Conservation (phyloP, 1,284 basidiomycete genomes). For the Sparassis latifolia region DNA sequence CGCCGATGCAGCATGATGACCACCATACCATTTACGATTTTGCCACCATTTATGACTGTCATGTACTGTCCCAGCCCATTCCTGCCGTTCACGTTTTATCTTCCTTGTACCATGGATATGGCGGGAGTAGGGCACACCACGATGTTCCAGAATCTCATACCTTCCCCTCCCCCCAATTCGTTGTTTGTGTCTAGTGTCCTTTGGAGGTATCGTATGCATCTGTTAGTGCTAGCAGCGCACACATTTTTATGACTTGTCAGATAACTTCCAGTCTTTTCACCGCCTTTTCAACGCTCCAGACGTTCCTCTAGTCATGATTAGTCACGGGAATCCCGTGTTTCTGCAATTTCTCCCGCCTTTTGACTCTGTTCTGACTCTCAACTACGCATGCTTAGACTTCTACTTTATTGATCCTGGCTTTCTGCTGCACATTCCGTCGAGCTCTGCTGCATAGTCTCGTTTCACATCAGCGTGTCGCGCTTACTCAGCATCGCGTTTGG, state of each 20-base stretch:
- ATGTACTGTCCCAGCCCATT: conserved; percentile 16
- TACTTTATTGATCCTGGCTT: not conserved
- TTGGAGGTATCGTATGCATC: conserved; percentile 21
- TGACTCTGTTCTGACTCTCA: too few species aligned
- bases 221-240: conserved; percentile 5
- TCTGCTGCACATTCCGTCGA: not conserved
- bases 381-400: too few species aligned
- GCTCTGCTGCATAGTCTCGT: not conserved
- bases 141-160: too few species aligned
- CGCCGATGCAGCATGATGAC: conserved; percentile 16
- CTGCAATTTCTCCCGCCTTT: too few species aligned
- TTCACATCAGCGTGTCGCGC: too few species aligned
- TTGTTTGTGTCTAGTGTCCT: conserved; percentile 14
- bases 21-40: conserved; percentile 29
- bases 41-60: conserved; percentile 29
- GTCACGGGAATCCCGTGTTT: too few species aligned
- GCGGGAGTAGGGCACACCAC: too few species aligned
- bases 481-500: too few species aligned
- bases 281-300: too few species aligned
- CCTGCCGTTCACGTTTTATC: not conserved
- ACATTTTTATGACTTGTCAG: not conserved
- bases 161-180: not conserved
- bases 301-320: too few species aligned
- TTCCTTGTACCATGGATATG: too few species aligned
- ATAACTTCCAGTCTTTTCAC: too few species aligned